Base-by-base conservation (phyloP, 352 stramenopile genomes). In the Phytopythium kandeliae region DNA sequence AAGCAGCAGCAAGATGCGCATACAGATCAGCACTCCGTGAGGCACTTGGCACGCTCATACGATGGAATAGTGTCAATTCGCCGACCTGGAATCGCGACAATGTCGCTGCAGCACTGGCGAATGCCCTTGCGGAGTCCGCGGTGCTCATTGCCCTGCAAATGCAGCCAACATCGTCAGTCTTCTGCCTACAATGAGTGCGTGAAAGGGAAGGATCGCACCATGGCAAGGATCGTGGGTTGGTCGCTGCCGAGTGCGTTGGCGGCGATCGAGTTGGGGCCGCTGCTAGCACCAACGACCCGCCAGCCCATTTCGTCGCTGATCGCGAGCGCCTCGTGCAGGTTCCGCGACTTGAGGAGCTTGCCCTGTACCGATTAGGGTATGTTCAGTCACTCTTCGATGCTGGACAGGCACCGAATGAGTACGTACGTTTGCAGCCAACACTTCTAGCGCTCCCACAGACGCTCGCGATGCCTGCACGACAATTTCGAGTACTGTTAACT, bases 191-290 rank as follows among this genome's bases (percentile, higher is more conserved):
- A 45, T 30, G 19, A 26, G 19, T 26, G 2, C n/a, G 6, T 34
- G 17, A 48, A 31, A 9, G n/a, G 17, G 4, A 35, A n/a, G n/a
- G n/a, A n/a, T n/a, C n/a, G n/a, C n/a, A 92, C 79, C 82, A 92
- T 87, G 45, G 90, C 82, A 15, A 92, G 77, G 45, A 92, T 90
- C 22, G 78, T 92, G 3, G 82, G 75, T 35, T 77, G 62, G 16
- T 61, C 49, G 9, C 60, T 67, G 21, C 44, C 53, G 5, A 89
- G 64, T n/a, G 80, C 60, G 37, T 69, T 78, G 15, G 71, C 78
- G 22, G 69, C 76, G 49, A 88, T 75, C 11, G 78, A 85, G 49
- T 89, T 89, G 17, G 77, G 63, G 36, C 82, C 82, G 22, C 73
- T 89, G 57, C 77, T 86, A 3, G 79, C 79, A 3, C 82, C 82